Evolutionary conservation across 2,329 filamentous ascomycete genomes (phyloP).

Genomic region (Claviceps digitariae): DNA sequence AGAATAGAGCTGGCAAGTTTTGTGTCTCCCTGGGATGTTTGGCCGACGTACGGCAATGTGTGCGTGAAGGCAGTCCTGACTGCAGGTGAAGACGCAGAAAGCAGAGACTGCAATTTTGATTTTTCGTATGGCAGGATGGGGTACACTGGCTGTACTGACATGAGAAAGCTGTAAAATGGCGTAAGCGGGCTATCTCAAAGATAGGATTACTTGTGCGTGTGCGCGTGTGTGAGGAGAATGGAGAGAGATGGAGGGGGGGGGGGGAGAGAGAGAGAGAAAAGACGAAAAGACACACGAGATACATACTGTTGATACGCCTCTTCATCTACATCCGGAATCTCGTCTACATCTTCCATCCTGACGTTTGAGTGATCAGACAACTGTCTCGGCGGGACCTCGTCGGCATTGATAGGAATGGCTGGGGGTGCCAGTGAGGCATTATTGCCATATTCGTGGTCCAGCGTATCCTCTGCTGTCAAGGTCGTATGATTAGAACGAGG

Average conservation of each 20-base stretch:
- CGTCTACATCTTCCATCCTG: conserved; percentile 13
- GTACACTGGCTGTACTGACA: conserved; percentile 51
- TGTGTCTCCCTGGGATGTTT: conserved; percentile 26
- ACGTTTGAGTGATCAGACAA: conserved; percentile 22
- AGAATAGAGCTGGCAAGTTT: conserved; percentile 33
- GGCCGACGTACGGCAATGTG: conserved; percentile 43
- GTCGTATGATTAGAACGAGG: conserved; percentile 30
- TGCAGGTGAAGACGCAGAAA: conserved; percentile 40
- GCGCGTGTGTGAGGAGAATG: too few species aligned
- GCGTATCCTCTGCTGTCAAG: conserved; percentile 21
- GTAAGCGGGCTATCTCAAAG: conserved; percentile 1
- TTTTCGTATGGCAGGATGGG: conserved; percentile 50
- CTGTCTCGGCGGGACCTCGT: conserved; percentile 23
- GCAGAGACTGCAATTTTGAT: conserved; percentile 37
- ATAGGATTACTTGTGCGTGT: not conserved
- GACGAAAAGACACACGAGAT: not conserved
- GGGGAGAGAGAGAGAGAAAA: too few species aligned
- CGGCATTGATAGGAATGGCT: conserved; percentile 25
- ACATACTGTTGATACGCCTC: conserved; percentile 32
- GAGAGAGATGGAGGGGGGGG: too few species aligned
- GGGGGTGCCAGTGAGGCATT: conserved; percentile 33
- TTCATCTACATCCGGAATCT: conserved; percentile 22
- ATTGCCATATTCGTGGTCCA: conserved; percentile 21
- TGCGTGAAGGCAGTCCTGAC: conserved; percentile 52
- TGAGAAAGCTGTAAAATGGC: conserved; percentile 38